Conservation (phyloP, 2,329 filamentous ascomycete species). For the Erysiphe pulchra region DNA sequence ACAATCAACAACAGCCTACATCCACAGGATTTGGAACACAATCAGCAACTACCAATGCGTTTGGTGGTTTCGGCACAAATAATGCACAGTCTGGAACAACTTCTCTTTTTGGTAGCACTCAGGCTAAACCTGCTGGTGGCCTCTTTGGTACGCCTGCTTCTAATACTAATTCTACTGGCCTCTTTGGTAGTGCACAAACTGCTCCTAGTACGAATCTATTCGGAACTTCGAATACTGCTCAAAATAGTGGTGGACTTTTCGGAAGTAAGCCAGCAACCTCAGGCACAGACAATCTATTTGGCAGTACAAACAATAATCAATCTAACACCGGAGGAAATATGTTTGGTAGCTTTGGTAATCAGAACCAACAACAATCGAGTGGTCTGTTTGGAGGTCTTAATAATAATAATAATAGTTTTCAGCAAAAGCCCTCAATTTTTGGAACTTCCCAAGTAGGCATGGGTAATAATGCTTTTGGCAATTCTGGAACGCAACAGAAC, state of each 20-base stretch:
- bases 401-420: constrained; percentile 25
- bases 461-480: constrained; percentile 28
- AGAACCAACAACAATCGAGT: constrained; percentile 15
- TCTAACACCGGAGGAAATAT: constrained; percentile 16
- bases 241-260: constrained; percentile 11
- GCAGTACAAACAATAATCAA: constrained; percentile 15
- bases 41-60: constrained; percentile 14
- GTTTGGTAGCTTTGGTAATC: constrained; percentile 13
- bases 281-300: constrained; percentile 16
- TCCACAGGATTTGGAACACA: constrained; percentile 17
- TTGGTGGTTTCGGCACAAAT: constrained; percentile 17
- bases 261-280: constrained; percentile 10
- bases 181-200: constrained; percentile 16
- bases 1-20: constrained; percentile 8
- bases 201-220: constrained; percentile 11
- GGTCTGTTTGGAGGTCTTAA: constrained; percentile 24
- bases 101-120: constrained; percentile 16
- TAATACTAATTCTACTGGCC: constrained; percentile 10
- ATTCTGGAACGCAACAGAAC: constrained; percentile 6
- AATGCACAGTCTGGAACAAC: constrained; percentile 13
- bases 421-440: constrained; percentile 30
- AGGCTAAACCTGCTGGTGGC: constrained; percentile 16
- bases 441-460: constrained; percentile 18
- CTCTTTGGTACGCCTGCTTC: constrained; percentile 18
- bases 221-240: constrained; percentile 9